A percentile compares a stretch with the other conserved stretches of the same genome.
Evolutionary conservation across 305 asterid species (phyloP).

Genomic region (Withania somnifera): DNA sequence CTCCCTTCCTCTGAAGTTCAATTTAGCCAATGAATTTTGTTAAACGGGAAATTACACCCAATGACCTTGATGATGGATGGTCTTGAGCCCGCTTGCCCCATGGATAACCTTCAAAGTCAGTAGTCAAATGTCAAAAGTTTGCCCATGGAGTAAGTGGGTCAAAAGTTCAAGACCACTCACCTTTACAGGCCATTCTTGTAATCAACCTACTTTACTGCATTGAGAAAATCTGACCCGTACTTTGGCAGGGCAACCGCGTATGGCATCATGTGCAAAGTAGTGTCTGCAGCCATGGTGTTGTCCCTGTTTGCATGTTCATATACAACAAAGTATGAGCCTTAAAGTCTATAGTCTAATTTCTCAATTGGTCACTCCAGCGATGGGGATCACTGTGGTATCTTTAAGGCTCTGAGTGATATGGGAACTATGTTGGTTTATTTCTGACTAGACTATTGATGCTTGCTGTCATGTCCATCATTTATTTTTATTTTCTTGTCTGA

Average conservation of each 20-base stretch:
- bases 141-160: neutral
- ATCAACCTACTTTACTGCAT: neutral
- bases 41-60: neutral
- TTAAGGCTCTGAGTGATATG: neutral
- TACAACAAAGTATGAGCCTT: neutral
- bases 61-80: neutral
- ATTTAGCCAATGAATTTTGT: neutral
- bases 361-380: neutral
- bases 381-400: neutral
- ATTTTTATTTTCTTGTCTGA: neutral
- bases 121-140: neutral
- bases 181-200: neutral
- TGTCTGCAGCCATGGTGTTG: conserved; percentile 20
- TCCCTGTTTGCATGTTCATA: neutral
- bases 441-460: neutral
- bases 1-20: neutral
- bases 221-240: neutral
- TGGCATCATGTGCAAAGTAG: neutral
- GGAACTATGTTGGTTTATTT: neutral
- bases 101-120: neutral
- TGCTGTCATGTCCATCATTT: neutral
- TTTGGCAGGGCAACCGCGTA: neutral
- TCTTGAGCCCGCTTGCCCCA: neutral
- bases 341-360: neutral
- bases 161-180: neutral